Evolutionary conservation across 2,329 filamentous ascomycete genomes (phyloP).

Genomic region (Coleophoma cylindrospora): DNA sequence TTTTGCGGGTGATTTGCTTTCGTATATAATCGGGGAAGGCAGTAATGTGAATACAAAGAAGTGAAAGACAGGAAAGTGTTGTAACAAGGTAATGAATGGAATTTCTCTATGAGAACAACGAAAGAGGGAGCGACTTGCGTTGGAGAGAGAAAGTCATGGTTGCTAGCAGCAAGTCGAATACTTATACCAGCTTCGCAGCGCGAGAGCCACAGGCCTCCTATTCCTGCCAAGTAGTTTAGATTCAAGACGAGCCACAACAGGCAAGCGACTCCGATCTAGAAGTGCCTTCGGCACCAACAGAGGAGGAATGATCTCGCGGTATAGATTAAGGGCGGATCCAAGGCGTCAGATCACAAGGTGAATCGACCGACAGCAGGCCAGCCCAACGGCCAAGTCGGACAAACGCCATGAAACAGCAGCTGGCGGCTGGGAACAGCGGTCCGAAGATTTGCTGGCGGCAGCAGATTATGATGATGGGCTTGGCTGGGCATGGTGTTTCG

Average conservation of each 20-base stretch:
- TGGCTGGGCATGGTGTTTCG: no score
- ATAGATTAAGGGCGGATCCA: not conserved
- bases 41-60: not conserved
- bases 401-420: no score
- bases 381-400: no score
- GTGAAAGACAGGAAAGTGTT: not conserved
- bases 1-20: no score
- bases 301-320: not conserved
- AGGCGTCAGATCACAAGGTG: not conserved
- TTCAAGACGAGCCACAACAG: not conserved
- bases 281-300: not conserved
- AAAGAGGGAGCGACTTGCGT: not conserved
- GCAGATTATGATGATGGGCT: no score
- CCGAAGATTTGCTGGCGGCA: no score
- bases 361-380: no score
- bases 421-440: no score
- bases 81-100: not conserved
- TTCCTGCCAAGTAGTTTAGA: not conserved
- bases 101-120: not conserved
- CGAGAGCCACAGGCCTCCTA: not conserved
- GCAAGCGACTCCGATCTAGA: not conserved
- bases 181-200: not conserved
- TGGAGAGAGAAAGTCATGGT: not conserved
- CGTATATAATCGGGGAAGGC: no score
- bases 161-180: not conserved